These are phyloP conservation scores for Centaurea solstitialis DNA, from an alignment of 129 eudicot genomes.

Conservation along the genomic window DNA sequence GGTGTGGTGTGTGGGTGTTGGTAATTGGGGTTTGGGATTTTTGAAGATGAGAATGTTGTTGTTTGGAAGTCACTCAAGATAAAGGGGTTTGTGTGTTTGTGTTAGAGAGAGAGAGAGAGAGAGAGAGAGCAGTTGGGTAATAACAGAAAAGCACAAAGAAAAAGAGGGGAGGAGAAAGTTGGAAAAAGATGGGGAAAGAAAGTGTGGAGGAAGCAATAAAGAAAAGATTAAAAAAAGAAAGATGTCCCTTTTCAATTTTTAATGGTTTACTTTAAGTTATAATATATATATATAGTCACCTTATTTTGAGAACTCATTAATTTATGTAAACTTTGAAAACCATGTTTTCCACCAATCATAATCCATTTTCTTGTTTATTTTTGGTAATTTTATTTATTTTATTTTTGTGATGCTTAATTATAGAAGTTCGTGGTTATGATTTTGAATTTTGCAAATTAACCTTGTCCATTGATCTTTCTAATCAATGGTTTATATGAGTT, in stretches of 20 bases:
- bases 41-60: conserved; percentile 27
- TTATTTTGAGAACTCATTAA: too few species aligned
- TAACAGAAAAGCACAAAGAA: conserved; percentile 36
- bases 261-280: background rate
- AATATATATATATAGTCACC: background rate
- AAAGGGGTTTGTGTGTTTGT: conserved; percentile 21
- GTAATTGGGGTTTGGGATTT: background rate
- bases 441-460: too few species aligned
- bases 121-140: conserved; percentile 31
- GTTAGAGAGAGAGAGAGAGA: conserved; percentile 37
- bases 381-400: too few species aligned
- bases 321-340: too few species aligned
- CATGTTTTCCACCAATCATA: too few species aligned
- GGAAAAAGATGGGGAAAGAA: conserved; percentile 32
- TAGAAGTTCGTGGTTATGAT: too few species aligned
- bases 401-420: too few species aligned
- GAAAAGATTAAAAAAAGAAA: conserved; percentile 9
- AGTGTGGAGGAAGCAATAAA: conserved; percentile 40
- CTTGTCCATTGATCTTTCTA: too few species aligned
- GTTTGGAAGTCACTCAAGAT: conserved; percentile 54
- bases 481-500: too few species aligned
- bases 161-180: conserved; percentile 24
- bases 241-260: conserved; percentile 3
- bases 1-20: background rate
- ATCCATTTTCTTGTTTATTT: too few species aligned